Evolutionary conservation across 2,329 filamentous ascomycete species (phyloP), one percentile per base, ranked within the genome.

Genomic region (Colletotrichum eremochloae): DNA sequence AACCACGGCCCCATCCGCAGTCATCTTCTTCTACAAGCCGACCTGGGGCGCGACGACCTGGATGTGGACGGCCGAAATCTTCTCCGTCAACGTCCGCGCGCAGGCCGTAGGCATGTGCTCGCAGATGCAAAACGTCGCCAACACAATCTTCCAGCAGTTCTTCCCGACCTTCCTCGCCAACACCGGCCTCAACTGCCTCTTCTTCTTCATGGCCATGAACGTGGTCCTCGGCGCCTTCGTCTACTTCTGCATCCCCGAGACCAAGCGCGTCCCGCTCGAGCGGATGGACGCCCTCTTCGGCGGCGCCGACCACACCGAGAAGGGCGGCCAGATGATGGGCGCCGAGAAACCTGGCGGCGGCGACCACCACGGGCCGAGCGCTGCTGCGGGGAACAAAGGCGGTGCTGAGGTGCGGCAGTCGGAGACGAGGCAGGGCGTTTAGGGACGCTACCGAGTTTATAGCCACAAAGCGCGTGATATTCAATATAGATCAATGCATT

Each of bases 41-140:
- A 91, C 89, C 0, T 92, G 90, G 90, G 90, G 90, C 63, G 90
- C 90, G 2, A 92, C 90, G 5, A 88, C 90, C 24, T 93, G 91
- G 91, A 92, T 93, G 78, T 92, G 89, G 88, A 93, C 91, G 0
- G 86, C 89, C 2, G 91, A 93, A 75, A 84, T 93, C 71, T 93
- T 93, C 83, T 90, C 87, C 66, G 91, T 92, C 88, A 93, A 93
- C 79, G 88, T 93, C n/a, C 89, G 91, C 70, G 89, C 90, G 6
- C 91, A 93, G 79, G 91, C 91, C 46, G 90, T 93, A 18, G 91
- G 90, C 67, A 93, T 93, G 91, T 90, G 81, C 73, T 85, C 83
- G 48, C 85, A 90, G 77, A 88, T 84, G 74, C 88, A 90, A 74
- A 90, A 92, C 78, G 87, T 92, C 64, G 90, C 90, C 78, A 92